Percentiles rank a stretch among this genome's conserved stretches.
These are phyloP conservation scores for Pezicula radicicola DNA, from an alignment of 2,329 filamentous ascomycete species.

Conservation along the genomic window DNA sequence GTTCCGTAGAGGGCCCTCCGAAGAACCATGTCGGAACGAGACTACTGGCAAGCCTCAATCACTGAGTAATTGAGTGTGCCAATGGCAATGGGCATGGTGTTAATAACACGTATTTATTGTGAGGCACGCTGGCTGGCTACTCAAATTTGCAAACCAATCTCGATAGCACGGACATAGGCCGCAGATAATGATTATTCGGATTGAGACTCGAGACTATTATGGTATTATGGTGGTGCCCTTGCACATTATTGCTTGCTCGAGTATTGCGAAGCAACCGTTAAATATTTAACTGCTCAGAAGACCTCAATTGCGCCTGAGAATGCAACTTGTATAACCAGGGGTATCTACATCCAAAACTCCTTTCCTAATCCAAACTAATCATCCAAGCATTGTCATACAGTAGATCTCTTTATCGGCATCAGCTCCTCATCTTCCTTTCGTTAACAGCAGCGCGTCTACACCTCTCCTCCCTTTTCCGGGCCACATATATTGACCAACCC, in stretches of 20 bases:
- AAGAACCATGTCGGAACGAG: background rate
- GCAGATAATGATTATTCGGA: too few species aligned
- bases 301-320: background rate
- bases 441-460: background rate
- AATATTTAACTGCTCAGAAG: background rate
- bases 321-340: constrained; percentile 1
- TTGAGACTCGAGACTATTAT: background rate
- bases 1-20: too few species aligned
- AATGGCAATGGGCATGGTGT: too few species aligned
- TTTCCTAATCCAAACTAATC: background rate
- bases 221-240: background rate
- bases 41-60: background rate
- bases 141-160: too few species aligned
- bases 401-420: too few species aligned
- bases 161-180: too few species aligned
- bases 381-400: background rate
- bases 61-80: background rate
- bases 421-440: background rate
- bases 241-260: too few species aligned
- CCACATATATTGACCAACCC: background rate
- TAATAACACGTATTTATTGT: too few species aligned
- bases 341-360: background rate
- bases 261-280: too few species aligned
- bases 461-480: background rate
- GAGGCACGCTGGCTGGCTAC: too few species aligned